These are phyloP conservation scores for Colletotrichum sp. DNA, from an alignment of 2,329 filamentous ascomycete genomes.

Conservation along the genomic window DNA sequence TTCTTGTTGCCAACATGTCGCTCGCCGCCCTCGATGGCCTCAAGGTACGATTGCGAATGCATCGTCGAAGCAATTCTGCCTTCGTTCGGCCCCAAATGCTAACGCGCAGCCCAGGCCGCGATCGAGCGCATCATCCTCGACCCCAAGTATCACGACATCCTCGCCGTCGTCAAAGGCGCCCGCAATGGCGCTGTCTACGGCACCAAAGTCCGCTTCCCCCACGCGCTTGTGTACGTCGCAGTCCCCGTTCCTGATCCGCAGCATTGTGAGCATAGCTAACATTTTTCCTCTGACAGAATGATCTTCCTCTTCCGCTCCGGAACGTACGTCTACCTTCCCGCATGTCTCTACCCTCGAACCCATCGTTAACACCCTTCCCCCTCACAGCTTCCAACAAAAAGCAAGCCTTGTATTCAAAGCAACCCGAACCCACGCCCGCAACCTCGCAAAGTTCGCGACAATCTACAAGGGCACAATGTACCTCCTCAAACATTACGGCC, in stretches of 20 bases:
- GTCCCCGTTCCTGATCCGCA: conserved; percentile 20
- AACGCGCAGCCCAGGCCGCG: conserved; percentile 55
- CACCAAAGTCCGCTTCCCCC: conserved; percentile 96
- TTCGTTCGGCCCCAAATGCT: neutral
- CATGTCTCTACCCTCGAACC: neutral
- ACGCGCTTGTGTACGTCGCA: conserved; percentile 77
- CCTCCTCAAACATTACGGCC: conserved; percentile 67
- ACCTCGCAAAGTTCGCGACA: conserved; percentile 88
- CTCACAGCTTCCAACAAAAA: conserved; percentile 73
- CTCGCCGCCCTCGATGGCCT: conserved; percentile 19
- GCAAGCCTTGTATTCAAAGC: conserved; percentile 78
- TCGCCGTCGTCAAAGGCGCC: conserved; percentile 88
- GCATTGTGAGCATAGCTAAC: neutral
- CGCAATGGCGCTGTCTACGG: conserved; percentile 98
- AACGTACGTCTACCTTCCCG: conserved; percentile 60
- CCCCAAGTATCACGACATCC: conserved; percentile 82
- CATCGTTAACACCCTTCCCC: conserved; percentile 23
- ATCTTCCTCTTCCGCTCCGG: conserved; percentile 95
- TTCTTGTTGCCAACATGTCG: conserved; percentile 8
- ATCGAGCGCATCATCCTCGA: conserved; percentile 82
- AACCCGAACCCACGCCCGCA: conserved; percentile 87
- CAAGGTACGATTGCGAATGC: conserved; percentile 1
- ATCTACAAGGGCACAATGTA: conserved; percentile 89
- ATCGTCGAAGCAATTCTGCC: neutral
- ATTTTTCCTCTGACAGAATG: conserved; percentile 65